Evolutionary conservation across 2,329 filamentous ascomycete genomes (phyloP).

Genomic region (Thyridium curvatum): DNA sequence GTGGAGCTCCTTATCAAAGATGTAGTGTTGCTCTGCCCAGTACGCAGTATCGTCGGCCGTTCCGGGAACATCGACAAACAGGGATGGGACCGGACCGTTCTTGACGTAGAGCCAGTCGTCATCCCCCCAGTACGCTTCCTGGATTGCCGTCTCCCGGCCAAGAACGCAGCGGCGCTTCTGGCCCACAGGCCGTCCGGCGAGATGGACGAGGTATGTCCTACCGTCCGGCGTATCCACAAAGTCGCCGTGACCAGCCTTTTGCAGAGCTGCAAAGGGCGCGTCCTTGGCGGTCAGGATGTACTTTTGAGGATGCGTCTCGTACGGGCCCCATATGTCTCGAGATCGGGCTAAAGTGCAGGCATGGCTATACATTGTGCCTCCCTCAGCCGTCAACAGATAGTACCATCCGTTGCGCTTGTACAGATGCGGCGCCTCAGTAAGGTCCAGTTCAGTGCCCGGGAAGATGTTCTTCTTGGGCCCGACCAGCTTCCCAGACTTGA

Average conservation of each 20-base stretch:
- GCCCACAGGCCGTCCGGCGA: constrained; percentile 43
- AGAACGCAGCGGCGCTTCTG: constrained; percentile 46
- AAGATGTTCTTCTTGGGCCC: constrained; percentile 51
- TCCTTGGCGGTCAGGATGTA: constrained; percentile 50
- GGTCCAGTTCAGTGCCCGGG: constrained; percentile 44
- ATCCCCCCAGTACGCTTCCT: constrained; percentile 51
- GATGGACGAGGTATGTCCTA: constrained; percentile 46
- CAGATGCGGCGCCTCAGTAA: constrained; percentile 36
- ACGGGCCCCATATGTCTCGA: constrained; percentile 51
- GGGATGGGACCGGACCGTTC: constrained; percentile 46
- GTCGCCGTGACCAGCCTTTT: constrained; percentile 47
- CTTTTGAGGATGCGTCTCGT: constrained; percentile 52
- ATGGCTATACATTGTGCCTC: constrained; percentile 31
- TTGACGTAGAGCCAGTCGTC: constrained; percentile 60
- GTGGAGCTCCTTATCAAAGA: constrained; percentile 36
- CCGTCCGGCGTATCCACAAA: constrained; percentile 44
- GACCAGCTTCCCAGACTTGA: constrained; percentile 39
- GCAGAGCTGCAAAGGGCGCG: constrained; percentile 39
- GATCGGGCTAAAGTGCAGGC: constrained; percentile 51
- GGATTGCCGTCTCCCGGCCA: constrained; percentile 50
- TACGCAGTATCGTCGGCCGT: constrained; percentile 39
- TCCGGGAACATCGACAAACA: constrained; percentile 45
- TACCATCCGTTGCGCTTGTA: constrained; percentile 36
- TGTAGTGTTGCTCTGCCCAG: constrained; percentile 43
- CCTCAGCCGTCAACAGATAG: constrained; percentile 37